Evolutionary conservation across 345 rosid species (phyloP), one percentile per base, ranked within the genome.

Genomic region (Lenwebbia sp.): DNA sequence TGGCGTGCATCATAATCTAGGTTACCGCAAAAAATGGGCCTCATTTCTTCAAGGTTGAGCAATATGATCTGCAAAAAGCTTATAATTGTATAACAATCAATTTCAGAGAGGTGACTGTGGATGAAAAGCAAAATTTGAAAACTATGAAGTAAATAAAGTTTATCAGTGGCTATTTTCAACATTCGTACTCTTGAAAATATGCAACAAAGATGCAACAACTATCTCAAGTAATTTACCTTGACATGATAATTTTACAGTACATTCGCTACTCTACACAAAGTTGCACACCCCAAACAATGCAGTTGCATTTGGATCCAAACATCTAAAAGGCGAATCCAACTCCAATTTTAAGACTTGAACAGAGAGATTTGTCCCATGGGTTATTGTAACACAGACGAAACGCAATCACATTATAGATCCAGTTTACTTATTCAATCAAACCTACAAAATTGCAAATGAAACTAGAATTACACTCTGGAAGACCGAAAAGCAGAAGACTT

Each of bases 11-110:
- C 98, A 82, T 94, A 96, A 90, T 97, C 99, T 83, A 96, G 92
- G 91, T 97, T 97, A 4, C 99, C 99, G 51, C 99, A 97, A 87
- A 97, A 97, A 78, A 97, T 93, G 12, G 99, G 95, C 92, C 87
- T 96, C 99, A 94, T 95, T 44, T 92, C 83, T 47, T 84, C 44
- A 58, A 14, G 51, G 28, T 54, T 83, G 30, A 82, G 82, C 40
- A 37, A 82, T 23, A 49, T 30, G 52, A 21, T 65, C 87, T 82
- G 62, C n/a, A 62, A 49, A 65, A 52, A 82, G 30, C 40, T n/a
- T 62, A 40, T 28, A 37, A 58, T 12, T 21, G 57, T 19, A 37
- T 12, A 58, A 22, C 83, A 85, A 85, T 13, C 22, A 5, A 37
- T 19, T 37, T 70, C 81, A 70, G 14, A 37, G 81, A 65, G 13